Evolutionary conservation across 2,329 filamentous ascomycete genomes (phyloP), one percentile per base, ranked within the genome.

Genomic region (Pseudogymnoascus sp.): DNA sequence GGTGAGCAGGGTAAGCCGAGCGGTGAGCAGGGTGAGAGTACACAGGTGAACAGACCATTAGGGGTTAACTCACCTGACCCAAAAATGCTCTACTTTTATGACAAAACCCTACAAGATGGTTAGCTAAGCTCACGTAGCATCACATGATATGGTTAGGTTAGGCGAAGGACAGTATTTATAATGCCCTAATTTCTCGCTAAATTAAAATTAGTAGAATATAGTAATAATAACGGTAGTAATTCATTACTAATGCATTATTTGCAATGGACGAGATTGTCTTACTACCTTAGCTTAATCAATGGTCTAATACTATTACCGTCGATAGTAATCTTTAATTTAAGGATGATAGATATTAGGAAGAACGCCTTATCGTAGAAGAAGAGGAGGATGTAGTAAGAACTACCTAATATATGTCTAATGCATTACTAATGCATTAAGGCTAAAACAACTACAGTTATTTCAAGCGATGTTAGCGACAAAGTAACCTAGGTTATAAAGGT

Each of bases 381-480:
- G 17, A 4, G 1, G 38, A 42, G 38, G 38, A 42, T 1, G 38
- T 10, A 9, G 38, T n/a, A n/a, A n/a, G n/a, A 37, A 26, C 23
- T 15, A 7, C 33, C 11, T 40, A 38, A 61, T 38, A 61, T 10
- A 61, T 37, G 1, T 7, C 23, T 61, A 61, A 61, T 61, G 23
- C 15, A 61, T 42, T 61, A 61, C 26, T 61, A 61, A 42, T 61
- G 10, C 29, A 40, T 42, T 61, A 61, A 40, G n/a, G 1, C 3
- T 1, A 1, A 40, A 9, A 38, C n/a, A 4, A 40, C 33, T 2
- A 46, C 10, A 15, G 29, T 26, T 23, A 61, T 61, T 29, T 61
- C 35, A 40, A 61, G 59, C 11, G 17, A 61, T 37, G 9, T 10
- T 42, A 19, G 17, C 13, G 35, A 40, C 15, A 33, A 42, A 44